A percentile compares a stretch with the other conserved stretches of the same genome.
Evolutionary conservation across 106 monocot species (phyloP).

Genomic region (Platanthera zijinensis): DNA sequence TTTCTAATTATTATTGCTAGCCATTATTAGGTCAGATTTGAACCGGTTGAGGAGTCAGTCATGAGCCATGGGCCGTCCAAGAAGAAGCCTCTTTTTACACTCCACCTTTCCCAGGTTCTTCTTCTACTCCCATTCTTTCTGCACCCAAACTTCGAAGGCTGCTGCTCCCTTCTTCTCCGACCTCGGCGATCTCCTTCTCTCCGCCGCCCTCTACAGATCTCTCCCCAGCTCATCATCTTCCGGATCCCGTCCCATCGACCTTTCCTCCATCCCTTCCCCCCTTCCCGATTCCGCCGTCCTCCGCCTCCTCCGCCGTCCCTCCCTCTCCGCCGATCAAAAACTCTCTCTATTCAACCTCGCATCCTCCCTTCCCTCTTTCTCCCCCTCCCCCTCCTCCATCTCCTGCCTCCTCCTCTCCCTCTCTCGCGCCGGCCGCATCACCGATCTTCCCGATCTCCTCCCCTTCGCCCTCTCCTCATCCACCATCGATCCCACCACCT

Average conservation of each 20-base stretch:
- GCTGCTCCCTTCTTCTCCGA: neutral
- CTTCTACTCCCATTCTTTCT: neutral
- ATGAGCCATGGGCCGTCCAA: neutral
- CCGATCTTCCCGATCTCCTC: constrained; percentile 21
- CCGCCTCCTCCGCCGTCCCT: constrained; percentile 25
- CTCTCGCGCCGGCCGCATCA: constrained; percentile 17
- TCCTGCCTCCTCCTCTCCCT: constrained; percentile 29
- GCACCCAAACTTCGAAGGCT: neutral
- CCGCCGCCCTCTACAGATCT: constrained; percentile 8
- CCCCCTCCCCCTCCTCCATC: constrained; percentile 14
- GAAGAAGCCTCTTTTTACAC: neutral
- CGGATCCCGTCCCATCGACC: neutral
- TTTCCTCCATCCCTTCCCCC: constrained; percentile 2
- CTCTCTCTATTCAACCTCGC: constrained; percentile 26
- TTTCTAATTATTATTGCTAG: too few relatives aligned
- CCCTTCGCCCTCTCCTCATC: constrained; percentile 22
- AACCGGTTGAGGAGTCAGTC: neutral
- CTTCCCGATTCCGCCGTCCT: constrained; percentile 28
- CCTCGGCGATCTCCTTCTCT: constrained; percentile 3
- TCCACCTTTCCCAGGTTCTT: neutral
- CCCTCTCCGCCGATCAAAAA: constrained; percentile 31
- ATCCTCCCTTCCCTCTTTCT: constrained; percentile 9
- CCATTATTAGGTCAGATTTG: neutral
- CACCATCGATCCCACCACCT: constrained; percentile 19
- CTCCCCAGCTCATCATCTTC: neutral